Evolutionary conservation across 495 filamentous ascomycete genomes (phyloP).

Genomic region (Penicillium cataractarum): DNA sequence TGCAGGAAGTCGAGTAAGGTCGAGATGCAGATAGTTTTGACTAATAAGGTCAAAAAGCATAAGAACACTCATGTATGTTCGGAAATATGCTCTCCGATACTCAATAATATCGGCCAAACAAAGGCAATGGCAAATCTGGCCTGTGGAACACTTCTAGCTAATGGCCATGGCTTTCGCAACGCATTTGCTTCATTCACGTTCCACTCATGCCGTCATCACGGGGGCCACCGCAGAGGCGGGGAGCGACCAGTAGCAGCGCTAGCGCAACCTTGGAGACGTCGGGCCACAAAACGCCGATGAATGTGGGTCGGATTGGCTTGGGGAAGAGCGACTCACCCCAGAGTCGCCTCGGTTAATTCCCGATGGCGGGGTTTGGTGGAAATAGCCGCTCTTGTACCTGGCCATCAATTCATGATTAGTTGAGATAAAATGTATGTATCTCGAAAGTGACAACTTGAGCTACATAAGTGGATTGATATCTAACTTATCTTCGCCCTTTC

Average conservation of each 20-base stretch:
- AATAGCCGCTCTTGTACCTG: background rate
- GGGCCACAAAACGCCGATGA: conserved; percentile 9
- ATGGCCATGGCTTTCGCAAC: background rate
- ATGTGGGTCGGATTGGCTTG: background rate
- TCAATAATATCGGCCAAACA: background rate
- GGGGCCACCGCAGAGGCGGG: background rate
- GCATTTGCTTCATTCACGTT: background rate
- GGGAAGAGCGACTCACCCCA: background rate
- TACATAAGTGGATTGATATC: background rate
- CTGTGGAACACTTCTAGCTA: background rate
- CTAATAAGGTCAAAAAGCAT: background rate
- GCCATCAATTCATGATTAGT: background rate
- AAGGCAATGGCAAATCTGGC: background rate
- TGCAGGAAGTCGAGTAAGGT: background rate
- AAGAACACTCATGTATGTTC: background rate
- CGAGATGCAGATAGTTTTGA: background rate
- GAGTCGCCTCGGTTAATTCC: background rate
- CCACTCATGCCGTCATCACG: background rate
- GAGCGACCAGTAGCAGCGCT: background rate
- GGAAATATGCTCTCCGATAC: background rate
- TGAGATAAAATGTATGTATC: background rate
- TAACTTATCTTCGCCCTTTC: background rate
- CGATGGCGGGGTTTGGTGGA: background rate
- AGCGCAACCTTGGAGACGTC: background rate
- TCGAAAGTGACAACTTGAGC: background rate